These are phyloP conservation scores for Xerophyta viscosa DNA, from an alignment of 106 monocot species.

Conservation along the genomic window DNA sequence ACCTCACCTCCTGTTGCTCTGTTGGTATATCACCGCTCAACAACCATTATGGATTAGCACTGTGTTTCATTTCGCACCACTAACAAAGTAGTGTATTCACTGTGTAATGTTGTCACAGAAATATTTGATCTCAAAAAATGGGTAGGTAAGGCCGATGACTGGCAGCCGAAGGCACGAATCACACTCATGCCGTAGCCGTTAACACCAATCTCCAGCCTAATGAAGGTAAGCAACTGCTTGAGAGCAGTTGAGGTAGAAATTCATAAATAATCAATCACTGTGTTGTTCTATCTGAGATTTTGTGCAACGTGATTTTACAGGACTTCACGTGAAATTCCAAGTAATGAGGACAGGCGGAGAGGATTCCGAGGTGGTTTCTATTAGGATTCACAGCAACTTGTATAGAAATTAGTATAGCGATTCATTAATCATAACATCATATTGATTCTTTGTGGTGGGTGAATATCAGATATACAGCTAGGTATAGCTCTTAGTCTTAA, in stretches of 20 bases:
- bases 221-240: no score
- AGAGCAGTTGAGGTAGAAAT: no score
- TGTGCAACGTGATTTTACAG: slow-evolving; percentile 1
- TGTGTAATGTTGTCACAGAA: slow-evolving; percentile 11
- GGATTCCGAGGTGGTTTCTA: not conserved
- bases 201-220: slow-evolving; percentile 86
- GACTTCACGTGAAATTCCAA: slow-evolving; percentile 11
- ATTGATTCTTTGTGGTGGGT: no score
- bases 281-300: no score
- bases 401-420: no score
- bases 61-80: no score
- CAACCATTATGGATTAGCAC: no score
- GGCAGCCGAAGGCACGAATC: slow-evolving; percentile 74
- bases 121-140: slow-evolving; percentile 50
- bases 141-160: slow-evolving; percentile 43
- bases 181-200: slow-evolving; percentile 60
- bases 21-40: slow-evolving; percentile 17
- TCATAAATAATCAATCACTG: no score
- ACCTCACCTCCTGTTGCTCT: slow-evolving; percentile 27
- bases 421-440: no score
- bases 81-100: not conserved
- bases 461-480: no score
- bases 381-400: slow-evolving; percentile 8
- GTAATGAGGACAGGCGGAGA: not conserved
- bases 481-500: no score